Percentiles rank a stretch among this genome's conserved stretches.
These are phyloP conservation scores for Wickerhamomyces canadensis DNA, from an alignment of 805 yeast species.

Conservation along the genomic window DNA sequence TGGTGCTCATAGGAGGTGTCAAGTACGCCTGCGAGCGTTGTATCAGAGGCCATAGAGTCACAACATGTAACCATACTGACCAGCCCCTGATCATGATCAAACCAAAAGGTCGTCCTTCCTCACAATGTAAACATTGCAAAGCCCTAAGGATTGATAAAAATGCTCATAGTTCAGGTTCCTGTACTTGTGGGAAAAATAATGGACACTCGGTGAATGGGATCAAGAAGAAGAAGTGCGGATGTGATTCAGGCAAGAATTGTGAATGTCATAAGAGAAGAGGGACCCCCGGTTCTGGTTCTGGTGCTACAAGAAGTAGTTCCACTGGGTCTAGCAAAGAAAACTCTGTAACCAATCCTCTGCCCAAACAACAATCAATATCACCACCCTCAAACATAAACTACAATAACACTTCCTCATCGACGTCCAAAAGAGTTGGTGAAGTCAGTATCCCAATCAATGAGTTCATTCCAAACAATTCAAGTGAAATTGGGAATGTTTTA, in stretches of 20 bases:
- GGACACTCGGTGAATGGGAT: slow-evolving; percentile 23
- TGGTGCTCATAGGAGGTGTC: slow-evolving; percentile 89
- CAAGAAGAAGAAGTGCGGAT: slow-evolving; percentile 21
- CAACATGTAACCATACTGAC: slow-evolving; percentile 89
- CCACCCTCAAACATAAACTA: not conserved
- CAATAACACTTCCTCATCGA: not conserved
- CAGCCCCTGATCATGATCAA: slow-evolving; percentile 89
- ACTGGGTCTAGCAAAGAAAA: not conserved
- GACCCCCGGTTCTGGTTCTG: too few species aligned
- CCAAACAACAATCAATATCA: too few species aligned
- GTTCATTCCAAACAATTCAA: slow-evolving; percentile 27
- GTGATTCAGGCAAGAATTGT: slow-evolving; percentile 23
- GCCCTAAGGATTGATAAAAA: slow-evolving; percentile 64
- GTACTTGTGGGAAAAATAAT: slow-evolving; percentile 57
- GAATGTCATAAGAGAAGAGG: slow-evolving; percentile 22
- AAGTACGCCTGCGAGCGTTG: slow-evolving; percentile 96
- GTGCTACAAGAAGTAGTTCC: too few species aligned
- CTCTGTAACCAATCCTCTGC: too few species aligned
- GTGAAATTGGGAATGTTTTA: slow-evolving; percentile 26
- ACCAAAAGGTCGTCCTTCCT: slow-evolving; percentile 94
- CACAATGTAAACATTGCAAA: slow-evolving; percentile 85
- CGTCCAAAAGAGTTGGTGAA: slow-evolving; percentile 29
- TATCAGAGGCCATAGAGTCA: slow-evolving; percentile 93
- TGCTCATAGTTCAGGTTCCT: slow-evolving; percentile 51
- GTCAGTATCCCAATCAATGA: slow-evolving; percentile 33